These are phyloP conservation scores for Aegilops speltoides DNA, from an alignment of 176 grass and related monocot species.

Conservation along the genomic window DNA sequence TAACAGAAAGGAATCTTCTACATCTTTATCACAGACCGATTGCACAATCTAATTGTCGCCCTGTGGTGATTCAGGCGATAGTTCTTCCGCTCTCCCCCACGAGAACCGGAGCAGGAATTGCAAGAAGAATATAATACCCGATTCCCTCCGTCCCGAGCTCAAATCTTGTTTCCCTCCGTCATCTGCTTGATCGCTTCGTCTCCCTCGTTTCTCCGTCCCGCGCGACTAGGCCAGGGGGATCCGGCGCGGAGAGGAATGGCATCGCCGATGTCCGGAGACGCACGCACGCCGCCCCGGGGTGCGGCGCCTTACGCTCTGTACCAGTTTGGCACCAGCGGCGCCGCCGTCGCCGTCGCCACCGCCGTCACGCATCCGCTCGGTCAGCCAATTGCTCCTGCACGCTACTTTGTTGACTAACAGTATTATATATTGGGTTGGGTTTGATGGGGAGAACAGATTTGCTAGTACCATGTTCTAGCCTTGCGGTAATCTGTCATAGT, in stretches of 20 bases:
- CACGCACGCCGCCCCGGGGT: neutral
- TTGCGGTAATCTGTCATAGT: neutral
- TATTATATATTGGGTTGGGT: neutral
- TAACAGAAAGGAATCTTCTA: neutral
- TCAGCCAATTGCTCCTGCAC: slow-evolving; percentile 28
- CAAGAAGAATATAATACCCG: no score
- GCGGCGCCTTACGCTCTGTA: slow-evolving; percentile 43
- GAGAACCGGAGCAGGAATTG: no score
- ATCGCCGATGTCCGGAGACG: slow-evolving; percentile 1
- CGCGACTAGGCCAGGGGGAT: neutral
- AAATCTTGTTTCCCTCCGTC: neutral
- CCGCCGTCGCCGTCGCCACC: slow-evolving; percentile 72
- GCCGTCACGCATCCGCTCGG: slow-evolving; percentile 83
- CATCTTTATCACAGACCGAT: no score
- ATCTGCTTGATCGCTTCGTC: neutral
- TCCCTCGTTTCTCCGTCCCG: neutral
- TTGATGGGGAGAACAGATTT: neutral
- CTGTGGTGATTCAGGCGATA: no score
- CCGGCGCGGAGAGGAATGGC: slow-evolving; percentile 22
- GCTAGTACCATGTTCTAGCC: neutral
- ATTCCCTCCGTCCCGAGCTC: neutral
- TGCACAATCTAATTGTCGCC: no score
- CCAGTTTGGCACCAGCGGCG: slow-evolving; percentile 78
- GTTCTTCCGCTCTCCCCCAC: no score
- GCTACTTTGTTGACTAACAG: neutral